Evolutionary conservation across 2,329 filamentous ascomycete genomes (phyloP), one percentile per base, ranked within the genome.

Genomic region (Pleurostoma richardsiae): DNA sequence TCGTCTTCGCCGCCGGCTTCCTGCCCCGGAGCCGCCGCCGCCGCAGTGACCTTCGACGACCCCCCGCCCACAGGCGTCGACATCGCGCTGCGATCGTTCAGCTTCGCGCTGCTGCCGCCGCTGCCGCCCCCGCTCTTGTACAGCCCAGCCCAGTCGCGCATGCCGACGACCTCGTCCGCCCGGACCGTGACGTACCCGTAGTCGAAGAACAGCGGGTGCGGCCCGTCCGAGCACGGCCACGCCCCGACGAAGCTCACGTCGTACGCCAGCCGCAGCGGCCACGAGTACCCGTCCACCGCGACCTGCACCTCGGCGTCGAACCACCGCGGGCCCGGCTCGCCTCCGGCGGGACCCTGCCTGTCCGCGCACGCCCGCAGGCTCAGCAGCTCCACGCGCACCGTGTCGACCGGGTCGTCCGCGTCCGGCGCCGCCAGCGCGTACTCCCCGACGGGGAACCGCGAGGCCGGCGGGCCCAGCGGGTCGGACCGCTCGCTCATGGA

Each of bases 181-280:
- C 74, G 72, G 38, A 85, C 75, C 1, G 71, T 64, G 43, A 72
- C 72, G 59, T 82, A 83, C 4, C 72, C 67, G 59, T 88, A 90
- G 60, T 88, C 85, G 60, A 83, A 85, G 64, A 87, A 90, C 5
- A 90, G 72, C 5, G 84, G 82, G 61, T 86, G 83, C 10, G 83
- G 83, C 0, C 82, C 82, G 29, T 74, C 71, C 0, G 72, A 71
- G 61, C 83, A 87, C 5, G 83, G 81, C 72, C 79, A 84, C 2
- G 81, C 80, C n/a, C 69, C 71, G 43, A 86, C 69, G 59, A 85
- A 86, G n/a, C 71, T 77, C 6, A 86, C 82, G 55, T 86, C 79
- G 57, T 80, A 84, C 45, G 72, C 74, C 41, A 87, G 72, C 6
- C 76, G 70, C 52, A 86, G 65, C 19, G 81, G 81, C 80, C 80